Conservation (phyloP, 2,329 filamentous ascomycete species). For the Penicillium oxalicum region DNA sequence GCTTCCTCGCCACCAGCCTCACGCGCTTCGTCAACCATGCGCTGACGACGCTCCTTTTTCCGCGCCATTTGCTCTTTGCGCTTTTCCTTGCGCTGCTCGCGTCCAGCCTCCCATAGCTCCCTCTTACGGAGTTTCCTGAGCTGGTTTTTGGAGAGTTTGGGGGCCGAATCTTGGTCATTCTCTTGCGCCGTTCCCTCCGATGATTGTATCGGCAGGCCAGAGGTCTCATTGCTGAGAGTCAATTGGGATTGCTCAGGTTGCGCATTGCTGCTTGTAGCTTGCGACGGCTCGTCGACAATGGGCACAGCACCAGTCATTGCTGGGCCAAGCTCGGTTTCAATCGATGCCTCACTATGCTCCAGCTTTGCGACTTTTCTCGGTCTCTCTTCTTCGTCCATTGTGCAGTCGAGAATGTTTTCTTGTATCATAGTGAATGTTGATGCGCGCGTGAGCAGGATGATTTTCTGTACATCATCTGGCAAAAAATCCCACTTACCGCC, state of each 20-base stretch:
- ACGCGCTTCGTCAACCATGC: conserved; percentile 31
- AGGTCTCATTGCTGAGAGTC: not conserved
- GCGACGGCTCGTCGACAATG: conserved; percentile 10
- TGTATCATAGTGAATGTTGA: not conserved
- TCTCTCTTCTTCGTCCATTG: conserved; percentile 52
- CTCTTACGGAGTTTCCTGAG: conserved; percentile 69
- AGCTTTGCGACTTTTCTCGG: conserved; percentile 53
- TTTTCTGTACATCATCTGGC: conserved; percentile 14
- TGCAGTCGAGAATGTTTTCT: not conserved
- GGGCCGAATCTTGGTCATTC: conserved; percentile 7
- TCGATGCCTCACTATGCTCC: conserved; percentile 28
- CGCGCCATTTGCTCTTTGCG: conserved; percentile 52
- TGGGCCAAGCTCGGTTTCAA: conserved; percentile 20
- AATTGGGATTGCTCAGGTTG: conserved; percentile 1
- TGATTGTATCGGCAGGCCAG: too few relatives aligned
- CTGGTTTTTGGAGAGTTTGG: conserved; percentile 72
- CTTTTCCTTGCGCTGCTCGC: conserved; percentile 52
- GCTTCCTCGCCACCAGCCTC: conserved; percentile 22
- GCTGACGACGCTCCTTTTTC: conserved; percentile 47
- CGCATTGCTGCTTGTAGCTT: conserved; percentile 8
- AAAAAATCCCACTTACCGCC: conserved; percentile 12
- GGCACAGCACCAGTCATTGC: conserved; percentile 28
- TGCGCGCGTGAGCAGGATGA: conserved; percentile 7
- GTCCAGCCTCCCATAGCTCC: conserved; percentile 69
- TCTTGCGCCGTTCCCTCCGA: not conserved